Conservation (phyloP, 305 asterid species). For the Rubia peregrina region DNA sequence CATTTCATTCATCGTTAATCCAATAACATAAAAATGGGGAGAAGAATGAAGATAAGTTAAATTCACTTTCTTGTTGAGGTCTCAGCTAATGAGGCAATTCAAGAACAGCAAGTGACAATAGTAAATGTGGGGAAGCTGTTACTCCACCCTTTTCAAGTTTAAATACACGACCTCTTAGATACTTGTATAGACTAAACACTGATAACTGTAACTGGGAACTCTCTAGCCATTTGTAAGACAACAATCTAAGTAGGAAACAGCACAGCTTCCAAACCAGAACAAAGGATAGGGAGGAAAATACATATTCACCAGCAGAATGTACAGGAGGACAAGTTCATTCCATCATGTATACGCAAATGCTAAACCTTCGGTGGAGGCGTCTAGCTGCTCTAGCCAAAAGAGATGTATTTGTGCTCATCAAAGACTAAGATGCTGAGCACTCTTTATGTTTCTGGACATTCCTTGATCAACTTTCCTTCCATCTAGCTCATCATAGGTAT, state of each 20-base stretch:
- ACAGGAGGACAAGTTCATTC: background rate
- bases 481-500: conserved; percentile 37
- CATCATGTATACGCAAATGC: background rate
- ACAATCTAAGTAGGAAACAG: background rate
- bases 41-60: background rate
- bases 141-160: no score
- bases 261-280: background rate
- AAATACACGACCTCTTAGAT: no score
- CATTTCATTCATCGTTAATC: no score
- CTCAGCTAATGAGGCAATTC: no score
- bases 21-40: background rate
- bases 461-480: conserved; percentile 42
- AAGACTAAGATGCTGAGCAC: conserved; percentile 65
- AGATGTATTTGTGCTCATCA: conserved; percentile 20
- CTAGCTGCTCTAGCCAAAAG: no score
- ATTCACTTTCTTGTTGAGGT: no score
- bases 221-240: no score
- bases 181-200: no score
- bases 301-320: background rate
- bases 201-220: no score
- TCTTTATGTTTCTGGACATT: conserved; percentile 39
- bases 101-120: background rate
- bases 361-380: background rate
- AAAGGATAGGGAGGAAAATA: background rate
- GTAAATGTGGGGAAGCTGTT: no score